These are phyloP conservation scores for Achaetomiella virescens DNA, from an alignment of 495 filamentous ascomycete genomes.

Conservation along the genomic window DNA sequence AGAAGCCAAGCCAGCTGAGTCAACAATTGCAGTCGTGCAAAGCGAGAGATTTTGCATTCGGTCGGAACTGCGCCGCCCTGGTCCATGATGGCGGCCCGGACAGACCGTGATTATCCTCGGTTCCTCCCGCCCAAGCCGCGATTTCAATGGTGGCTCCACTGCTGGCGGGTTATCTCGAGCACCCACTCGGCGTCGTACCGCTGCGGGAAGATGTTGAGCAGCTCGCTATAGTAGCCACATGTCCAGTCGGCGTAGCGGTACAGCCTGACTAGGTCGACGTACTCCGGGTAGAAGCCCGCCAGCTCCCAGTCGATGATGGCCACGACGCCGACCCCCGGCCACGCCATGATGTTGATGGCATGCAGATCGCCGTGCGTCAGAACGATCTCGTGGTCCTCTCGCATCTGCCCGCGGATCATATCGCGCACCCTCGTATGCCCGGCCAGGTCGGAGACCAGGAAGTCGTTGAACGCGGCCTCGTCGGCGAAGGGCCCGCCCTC, in stretches of 20 bases:
- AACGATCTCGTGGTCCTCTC: background rate
- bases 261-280: background rate
- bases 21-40: background rate
- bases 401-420: background rate
- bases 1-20: background rate
- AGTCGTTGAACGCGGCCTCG: conserved; percentile 2
- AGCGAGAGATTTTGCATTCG: too few relatives aligned
- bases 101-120: too few relatives aligned
- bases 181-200: background rate
- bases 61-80: too few relatives aligned
- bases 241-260: background rate
- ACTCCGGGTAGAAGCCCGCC: conserved; percentile 1
- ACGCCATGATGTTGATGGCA: background rate
- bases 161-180: too few relatives aligned
- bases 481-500: background rate
- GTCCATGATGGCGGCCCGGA: too few relatives aligned
- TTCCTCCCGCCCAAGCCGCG: too few relatives aligned
- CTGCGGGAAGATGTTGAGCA: background rate
- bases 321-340: background rate
- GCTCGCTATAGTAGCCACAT: background rate
- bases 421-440: background rate
- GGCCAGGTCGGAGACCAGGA: background rate
- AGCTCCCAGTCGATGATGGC: background rate
- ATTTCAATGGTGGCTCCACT: too few relatives aligned
- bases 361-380: background rate